Evolutionary conservation across 495 filamentous ascomycete genomes (phyloP).

Genomic region (Chaetomium tenue): DNA sequence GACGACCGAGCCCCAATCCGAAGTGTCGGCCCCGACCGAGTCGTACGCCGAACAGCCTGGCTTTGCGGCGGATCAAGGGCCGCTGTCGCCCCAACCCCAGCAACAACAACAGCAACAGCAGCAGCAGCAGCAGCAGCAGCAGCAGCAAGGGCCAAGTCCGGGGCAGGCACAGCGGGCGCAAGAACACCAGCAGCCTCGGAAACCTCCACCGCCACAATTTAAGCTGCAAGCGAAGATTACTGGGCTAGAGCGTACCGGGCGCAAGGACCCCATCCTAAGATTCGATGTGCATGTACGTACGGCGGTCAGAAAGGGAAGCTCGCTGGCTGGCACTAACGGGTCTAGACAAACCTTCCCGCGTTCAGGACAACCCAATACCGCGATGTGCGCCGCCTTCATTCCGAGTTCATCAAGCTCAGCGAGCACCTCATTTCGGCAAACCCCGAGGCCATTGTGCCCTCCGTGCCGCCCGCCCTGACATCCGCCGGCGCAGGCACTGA

Average conservation of each 20-base stretch:
- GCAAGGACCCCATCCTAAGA: slow-evolving; percentile 90
- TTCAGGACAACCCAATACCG: slow-evolving; percentile 98
- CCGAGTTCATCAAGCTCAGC: slow-evolving; percentile 91
- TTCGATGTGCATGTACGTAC: slow-evolving; percentile 98
- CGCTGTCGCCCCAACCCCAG: slow-evolving; percentile 26
- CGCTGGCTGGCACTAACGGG: slow-evolving; percentile 16
- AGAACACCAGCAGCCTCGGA: slow-evolving; percentile 48
- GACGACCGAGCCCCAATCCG: slow-evolving; percentile 23
- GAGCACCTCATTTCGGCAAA: slow-evolving; percentile 94
- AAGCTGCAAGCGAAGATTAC: slow-evolving; percentile 93
- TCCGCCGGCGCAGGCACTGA: slow-evolving; percentile 95
- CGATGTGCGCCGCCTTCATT: slow-evolving; percentile 91
- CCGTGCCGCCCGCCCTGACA: slow-evolving; percentile 85
- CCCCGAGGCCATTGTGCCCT: slow-evolving; percentile 96
- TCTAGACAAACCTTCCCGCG: slow-evolving; percentile 91
- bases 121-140: slow-evolving; percentile 25
- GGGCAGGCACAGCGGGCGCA: slow-evolving; percentile 43
- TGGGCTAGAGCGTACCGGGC: slow-evolving; percentile 83
- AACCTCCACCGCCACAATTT: slow-evolving; percentile 63
- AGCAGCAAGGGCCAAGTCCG: slow-evolving; percentile 23
- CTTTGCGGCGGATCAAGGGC: slow-evolving; percentile 22
- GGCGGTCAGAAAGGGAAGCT: slow-evolving; percentile 30
- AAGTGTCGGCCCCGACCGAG: slow-evolving; percentile 12
- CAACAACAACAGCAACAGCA: slow-evolving; percentile 23
- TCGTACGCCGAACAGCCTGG: slow-evolving; percentile 20